These are phyloP conservation scores for Apiospora saccharicola DNA, from an alignment of 2,329 filamentous ascomycete species.

Conservation along the genomic window DNA sequence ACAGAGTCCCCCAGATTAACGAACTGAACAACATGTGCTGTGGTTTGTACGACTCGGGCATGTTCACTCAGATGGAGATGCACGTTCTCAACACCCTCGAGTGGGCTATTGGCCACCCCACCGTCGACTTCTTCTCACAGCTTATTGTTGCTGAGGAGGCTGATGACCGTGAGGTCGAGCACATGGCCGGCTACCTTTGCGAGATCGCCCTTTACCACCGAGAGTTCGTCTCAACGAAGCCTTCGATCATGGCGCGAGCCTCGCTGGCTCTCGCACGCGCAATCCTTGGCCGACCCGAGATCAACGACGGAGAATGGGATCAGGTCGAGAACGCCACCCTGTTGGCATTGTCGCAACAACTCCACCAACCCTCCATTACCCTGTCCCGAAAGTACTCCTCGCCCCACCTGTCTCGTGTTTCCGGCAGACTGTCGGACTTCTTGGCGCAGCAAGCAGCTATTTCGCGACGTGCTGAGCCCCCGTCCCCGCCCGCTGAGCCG, in stretches of 20 bases:
- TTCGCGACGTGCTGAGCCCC: conserved; percentile 59
- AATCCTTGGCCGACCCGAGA: conserved; percentile 82
- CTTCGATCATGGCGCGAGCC: conserved; percentile 88
- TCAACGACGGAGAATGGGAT: conserved; percentile 79
- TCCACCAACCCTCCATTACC: conserved; percentile 65
- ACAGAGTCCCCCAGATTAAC: conserved; percentile 95
- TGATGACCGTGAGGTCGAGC: conserved; percentile 85
- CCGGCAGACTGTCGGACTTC: conserved; percentile 64
- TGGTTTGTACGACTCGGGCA: conserved; percentile 96
- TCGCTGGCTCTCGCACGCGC: conserved; percentile 86
- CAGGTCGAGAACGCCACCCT: conserved; percentile 73
- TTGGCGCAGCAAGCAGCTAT: conserved; percentile 66
- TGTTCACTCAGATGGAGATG: conserved; percentile 99
- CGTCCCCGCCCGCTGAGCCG: conserved; percentile 65
- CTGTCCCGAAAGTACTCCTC: conserved; percentile 68
- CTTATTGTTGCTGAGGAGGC: conserved; percentile 82
- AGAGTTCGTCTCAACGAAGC: conserved; percentile 92
- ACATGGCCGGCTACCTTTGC: conserved; percentile 92
- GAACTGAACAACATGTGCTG: conserved; percentile 99
- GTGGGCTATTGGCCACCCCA: conserved; percentile 95
- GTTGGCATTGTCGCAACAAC: conserved; percentile 64
- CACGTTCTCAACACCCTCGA: conserved; percentile 97
- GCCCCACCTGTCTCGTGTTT: conserved; percentile 59
- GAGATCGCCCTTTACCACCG: conserved; percentile 97
- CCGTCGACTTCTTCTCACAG: conserved; percentile 92